Evolutionary conservation across 179 eudicot genomes (phyloP).

Genomic region (Kewa caespitosa): DNA sequence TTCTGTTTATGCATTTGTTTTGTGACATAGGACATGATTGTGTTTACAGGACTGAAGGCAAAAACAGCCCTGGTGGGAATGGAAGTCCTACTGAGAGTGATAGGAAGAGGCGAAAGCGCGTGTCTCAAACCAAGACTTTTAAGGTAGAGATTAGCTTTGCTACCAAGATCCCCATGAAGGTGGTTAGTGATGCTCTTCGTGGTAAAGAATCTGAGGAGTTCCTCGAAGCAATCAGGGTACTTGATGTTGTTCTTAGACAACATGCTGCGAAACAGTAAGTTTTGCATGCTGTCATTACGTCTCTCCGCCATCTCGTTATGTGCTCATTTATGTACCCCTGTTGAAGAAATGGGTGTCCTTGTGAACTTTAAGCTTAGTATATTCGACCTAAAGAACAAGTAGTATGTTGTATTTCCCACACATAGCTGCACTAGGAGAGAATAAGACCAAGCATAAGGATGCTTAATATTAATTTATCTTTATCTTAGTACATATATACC

Average conservation of each 20-base stretch:
- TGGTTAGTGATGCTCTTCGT: slow-evolving; percentile 8
- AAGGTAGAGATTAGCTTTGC: slow-evolving; percentile 14
- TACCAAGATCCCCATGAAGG: slow-evolving; percentile 12
- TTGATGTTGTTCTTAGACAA: slow-evolving; percentile 18
- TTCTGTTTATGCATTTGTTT: no score
- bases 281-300: not conserved
- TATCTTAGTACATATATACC: no score
- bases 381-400: no score
- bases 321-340: no score
- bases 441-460: no score
- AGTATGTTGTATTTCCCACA: no score
- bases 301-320: not conserved
- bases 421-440: no score
- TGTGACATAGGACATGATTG: not conserved
- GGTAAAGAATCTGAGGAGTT: slow-evolving; percentile 7
- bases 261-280: slow-evolving; percentile 19
- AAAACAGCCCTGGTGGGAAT: slow-evolving; percentile 9
- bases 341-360: no score
- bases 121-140: slow-evolving; percentile 8
- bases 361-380: no score
- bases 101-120: slow-evolving; percentile 8
- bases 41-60: not conserved
- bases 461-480: no score
- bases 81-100: slow-evolving; percentile 19
- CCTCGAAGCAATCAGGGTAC: slow-evolving; percentile 14